phyloP scores from a whole-genome alignment of 768 basidiomycete species.

The Auriculariales sp. region DNA sequence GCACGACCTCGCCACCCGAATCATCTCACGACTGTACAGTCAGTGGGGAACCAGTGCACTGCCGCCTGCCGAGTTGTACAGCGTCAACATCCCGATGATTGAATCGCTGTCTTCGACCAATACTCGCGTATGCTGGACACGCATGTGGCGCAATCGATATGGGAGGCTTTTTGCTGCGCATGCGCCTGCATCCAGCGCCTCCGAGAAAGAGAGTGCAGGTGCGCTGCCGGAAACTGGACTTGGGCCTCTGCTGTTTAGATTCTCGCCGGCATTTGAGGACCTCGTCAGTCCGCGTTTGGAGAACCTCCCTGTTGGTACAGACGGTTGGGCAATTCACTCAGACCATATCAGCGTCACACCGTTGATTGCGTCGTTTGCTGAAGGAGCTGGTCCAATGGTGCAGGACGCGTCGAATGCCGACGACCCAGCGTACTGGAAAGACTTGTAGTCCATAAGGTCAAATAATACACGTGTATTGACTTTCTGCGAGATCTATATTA shows the following conservation, averaged over 20 bases:
- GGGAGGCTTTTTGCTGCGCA: conserved; percentile 58
- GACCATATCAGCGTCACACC: conserved; percentile 70
- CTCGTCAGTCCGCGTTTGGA: conserved; percentile 47
- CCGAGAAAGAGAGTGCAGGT: conserved; percentile 3
- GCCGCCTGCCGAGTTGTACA: conserved; percentile 49
- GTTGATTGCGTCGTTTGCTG: conserved; percentile 58
- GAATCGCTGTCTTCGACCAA: conserved; percentile 42
- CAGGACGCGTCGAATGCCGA: conserved; percentile 7
- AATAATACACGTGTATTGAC: no score
- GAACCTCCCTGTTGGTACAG: conserved; percentile 58
- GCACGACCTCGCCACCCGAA: conserved; percentile 46
- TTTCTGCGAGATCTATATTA: no score
- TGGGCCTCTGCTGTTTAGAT: conserved; percentile 50
- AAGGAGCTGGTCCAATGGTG: no score
- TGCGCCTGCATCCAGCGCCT: conserved; percentile 15
- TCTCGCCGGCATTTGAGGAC: conserved; percentile 53
- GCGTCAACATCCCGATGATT: conserved; percentile 76
- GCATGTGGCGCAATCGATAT: conserved; percentile 76
- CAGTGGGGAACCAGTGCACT: conserved; percentile 50
- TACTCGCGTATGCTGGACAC: conserved; percentile 64
- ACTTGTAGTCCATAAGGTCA: no score
- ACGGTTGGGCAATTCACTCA: conserved; percentile 64
- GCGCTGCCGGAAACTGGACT: conserved; percentile 3
- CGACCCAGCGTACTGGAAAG: no score
- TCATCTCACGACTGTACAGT: conserved; percentile 62